These are phyloP conservation scores for Rostrohypoxylon terebratum DNA, from an alignment of 495 filamentous ascomycete genomes.

Conservation along the genomic window DNA sequence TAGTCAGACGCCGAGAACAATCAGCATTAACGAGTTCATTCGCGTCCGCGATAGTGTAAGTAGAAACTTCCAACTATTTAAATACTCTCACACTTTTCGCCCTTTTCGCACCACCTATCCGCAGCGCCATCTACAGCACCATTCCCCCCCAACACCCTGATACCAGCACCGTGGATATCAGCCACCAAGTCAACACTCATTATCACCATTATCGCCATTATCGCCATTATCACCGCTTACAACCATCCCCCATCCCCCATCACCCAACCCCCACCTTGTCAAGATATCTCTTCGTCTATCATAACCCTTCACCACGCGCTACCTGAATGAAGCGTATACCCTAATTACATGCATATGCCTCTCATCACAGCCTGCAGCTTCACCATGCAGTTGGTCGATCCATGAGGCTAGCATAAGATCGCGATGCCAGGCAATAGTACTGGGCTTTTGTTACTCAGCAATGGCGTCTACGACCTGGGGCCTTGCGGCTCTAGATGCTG, in stretches of 20 bases:
- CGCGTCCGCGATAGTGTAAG: conserved; percentile 64
- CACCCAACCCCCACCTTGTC: neutral
- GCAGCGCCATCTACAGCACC: neutral
- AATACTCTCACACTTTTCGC: too few relatives aligned
- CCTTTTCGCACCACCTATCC: neutral
- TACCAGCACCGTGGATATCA: too few relatives aligned
- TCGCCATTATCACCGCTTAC: neutral
- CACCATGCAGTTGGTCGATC: neutral
- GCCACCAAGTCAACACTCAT: neutral
- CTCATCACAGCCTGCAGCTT: neutral
- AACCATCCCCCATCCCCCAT: too few relatives aligned
- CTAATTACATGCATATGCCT: neutral
- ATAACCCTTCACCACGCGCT: neutral
- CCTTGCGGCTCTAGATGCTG: neutral
- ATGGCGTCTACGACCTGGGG: too few relatives aligned
- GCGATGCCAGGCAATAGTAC: neutral
- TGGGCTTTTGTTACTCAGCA: neutral
- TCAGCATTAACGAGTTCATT: conserved; percentile 62
- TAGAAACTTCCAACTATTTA: neutral
- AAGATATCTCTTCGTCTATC: neutral
- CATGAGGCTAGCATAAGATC: neutral
- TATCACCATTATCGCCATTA: neutral
- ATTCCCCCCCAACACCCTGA: neutral
- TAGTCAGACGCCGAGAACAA: conserved; percentile 52
- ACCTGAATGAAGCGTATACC: neutral